A percentile compares a stretch with the other conserved stretches of the same genome.
Conservation (phyloP, 352 stramenopile genomes). For the Thraustochytrium striatum region DNA sequence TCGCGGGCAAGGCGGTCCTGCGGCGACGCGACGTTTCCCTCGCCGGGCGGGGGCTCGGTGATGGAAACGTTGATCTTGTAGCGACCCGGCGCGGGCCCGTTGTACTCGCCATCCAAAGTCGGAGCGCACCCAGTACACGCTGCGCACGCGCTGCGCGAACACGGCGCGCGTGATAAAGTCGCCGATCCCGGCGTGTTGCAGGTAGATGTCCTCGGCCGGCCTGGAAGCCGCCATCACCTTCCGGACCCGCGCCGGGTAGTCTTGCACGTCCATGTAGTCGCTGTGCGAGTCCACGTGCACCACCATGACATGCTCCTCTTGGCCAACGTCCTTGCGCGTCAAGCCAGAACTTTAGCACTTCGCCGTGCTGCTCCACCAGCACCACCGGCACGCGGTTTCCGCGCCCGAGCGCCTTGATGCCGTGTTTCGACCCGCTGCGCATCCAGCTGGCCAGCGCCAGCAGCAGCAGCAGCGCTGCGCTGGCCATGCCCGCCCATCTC, state of each 20-base stretch:
- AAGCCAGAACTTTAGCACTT: constrained; percentile 27
- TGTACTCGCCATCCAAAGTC: constrained; percentile 39
- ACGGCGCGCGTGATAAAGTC: constrained; percentile 44
- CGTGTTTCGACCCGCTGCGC: no score
- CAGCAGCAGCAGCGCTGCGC: no score
- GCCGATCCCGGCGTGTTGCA: constrained; percentile 15
- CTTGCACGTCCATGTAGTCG: constrained; percentile 36
- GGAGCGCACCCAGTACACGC: constrained; percentile 24
- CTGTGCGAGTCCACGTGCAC: constrained; percentile 44
- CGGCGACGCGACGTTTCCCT: no score
- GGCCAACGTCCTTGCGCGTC: background rate
- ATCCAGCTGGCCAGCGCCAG: no score
- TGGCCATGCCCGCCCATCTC: no score
- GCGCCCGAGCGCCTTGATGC: no score
- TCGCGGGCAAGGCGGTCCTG: no score
- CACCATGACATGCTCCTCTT: background rate
- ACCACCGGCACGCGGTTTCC: constrained; percentile 26
- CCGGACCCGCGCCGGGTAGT: no score
- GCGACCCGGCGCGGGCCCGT: background rate
- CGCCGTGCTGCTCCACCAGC: constrained; percentile 33
- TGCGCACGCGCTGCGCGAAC: background rate
- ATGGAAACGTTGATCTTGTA: background rate
- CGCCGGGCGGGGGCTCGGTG: no score
- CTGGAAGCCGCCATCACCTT: background rate
- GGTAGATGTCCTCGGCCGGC: background rate